Conservation (phyloP, 176 grass and related monocot genomes). For the Cenchrus americanus region DNA sequence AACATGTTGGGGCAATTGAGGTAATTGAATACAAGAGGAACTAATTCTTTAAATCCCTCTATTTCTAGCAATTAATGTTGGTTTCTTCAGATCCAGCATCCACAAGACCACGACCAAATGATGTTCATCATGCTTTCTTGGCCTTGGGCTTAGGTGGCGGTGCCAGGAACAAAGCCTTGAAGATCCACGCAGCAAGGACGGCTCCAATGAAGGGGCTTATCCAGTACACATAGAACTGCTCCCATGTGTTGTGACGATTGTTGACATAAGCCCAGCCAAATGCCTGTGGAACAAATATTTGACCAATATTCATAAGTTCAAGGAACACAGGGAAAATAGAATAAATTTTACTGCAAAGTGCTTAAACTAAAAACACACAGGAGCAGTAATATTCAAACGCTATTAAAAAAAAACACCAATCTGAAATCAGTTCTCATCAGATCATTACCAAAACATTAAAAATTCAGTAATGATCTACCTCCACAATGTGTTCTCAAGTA, state of each 20-base stretch:
- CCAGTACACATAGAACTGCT: slow-evolving; percentile 99
- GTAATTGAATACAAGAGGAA: slow-evolving; percentile 20
- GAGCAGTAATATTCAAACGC: neutral
- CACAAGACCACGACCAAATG: neutral
- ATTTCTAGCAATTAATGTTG: slow-evolving; percentile 7
- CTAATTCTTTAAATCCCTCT: slow-evolving; percentile 5
- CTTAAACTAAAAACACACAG: neutral
- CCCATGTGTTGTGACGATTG: slow-evolving; percentile 85
- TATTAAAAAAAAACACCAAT: neutral
- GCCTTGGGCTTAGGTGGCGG: slow-evolving; percentile 53
- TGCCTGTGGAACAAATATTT: slow-evolving; percentile 56
- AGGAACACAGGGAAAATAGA: neutral
- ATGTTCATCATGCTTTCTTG: slow-evolving; percentile 66
- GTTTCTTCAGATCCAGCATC: neutral
- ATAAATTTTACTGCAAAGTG: neutral
- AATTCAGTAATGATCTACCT: neutral
- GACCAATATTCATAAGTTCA: neutral
- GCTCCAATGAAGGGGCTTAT: slow-evolving; percentile 94
- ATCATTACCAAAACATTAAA: neutral
- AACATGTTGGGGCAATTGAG: neutral
- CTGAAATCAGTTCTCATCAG: neutral
- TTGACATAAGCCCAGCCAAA: slow-evolving; percentile 97
- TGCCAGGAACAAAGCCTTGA: slow-evolving; percentile 57
- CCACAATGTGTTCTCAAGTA: neutral
- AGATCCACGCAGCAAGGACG: slow-evolving; percentile 76